Evolutionary conservation across 78 protist genomes (phyloP).

Genomic region (Thecamonas trahens): DNA sequence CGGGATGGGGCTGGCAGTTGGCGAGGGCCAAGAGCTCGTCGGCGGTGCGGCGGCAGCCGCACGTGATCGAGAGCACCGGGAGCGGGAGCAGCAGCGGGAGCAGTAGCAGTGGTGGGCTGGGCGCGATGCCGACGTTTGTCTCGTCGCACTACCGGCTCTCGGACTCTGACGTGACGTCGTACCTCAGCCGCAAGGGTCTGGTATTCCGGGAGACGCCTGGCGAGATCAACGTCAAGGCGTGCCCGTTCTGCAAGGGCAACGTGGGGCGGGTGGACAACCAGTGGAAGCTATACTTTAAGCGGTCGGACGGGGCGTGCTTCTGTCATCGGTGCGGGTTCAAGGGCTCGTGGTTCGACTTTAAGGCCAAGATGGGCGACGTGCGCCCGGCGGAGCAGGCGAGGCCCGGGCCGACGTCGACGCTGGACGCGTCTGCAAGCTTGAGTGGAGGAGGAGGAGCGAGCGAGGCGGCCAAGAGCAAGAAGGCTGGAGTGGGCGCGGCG

Average conservation of each 20-base stretch:
- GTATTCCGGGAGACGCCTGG: constrained; percentile 12
- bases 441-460: not conserved
- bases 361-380: constrained; percentile 31
- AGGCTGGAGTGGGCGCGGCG: constrained; percentile 18
- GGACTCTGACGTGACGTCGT: constrained; percentile 17
- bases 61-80: too few species aligned
- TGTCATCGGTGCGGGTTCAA: constrained; percentile 50
- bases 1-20: too few species aligned
- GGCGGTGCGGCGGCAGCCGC: too few species aligned
- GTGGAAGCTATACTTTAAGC: constrained; percentile 49
- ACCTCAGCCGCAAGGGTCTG: constrained; percentile 24
- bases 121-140: too few species aligned
- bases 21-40: too few species aligned
- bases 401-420: not conserved
- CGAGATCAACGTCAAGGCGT: constrained; percentile 20
- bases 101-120: too few species aligned
- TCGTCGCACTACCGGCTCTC: constrained; percentile 15
- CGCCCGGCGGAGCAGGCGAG: constrained; percentile 1
- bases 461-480: not conserved
- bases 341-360: constrained; percentile 60
- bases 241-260: constrained; percentile 49
- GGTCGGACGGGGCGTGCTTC: constrained; percentile 25
- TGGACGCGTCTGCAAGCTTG: not conserved
- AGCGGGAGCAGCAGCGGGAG: too few species aligned
- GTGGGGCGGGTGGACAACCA: constrained; percentile 45